Conservation (phyloP, 129 eudicot species). For the Silybum marianum region DNA sequence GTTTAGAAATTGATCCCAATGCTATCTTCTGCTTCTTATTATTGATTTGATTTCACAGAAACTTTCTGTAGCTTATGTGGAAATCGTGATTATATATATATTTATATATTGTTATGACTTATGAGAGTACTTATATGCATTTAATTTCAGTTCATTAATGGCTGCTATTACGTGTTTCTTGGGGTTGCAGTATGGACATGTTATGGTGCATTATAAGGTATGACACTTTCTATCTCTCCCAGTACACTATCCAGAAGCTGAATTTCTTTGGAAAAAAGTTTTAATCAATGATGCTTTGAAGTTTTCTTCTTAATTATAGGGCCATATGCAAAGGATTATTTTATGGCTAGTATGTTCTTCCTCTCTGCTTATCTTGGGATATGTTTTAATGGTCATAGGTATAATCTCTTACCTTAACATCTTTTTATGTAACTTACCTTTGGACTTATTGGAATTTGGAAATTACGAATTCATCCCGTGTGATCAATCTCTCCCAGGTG, state of each 20-base stretch:
- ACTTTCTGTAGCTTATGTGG: neutral
- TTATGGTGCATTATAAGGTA: slow-evolving; percentile 77
- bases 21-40: slow-evolving; percentile 3
- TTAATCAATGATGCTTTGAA: slow-evolving; percentile 10
- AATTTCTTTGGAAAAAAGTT: slow-evolving; percentile 1
- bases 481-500: slow-evolving; percentile 48
- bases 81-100: neutral
- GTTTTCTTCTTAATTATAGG: slow-evolving; percentile 41
- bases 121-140: slow-evolving; percentile 17
- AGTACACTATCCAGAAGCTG: neutral
- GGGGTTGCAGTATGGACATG: slow-evolving; percentile 88
- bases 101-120: neutral
- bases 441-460: neutral
- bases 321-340: slow-evolving; percentile 55
- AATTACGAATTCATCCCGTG: neutral
- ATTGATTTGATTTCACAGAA: neutral
- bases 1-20: neutral
- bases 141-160: slow-evolving; percentile 73
- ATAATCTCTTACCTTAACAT: slow-evolving; percentile 12
- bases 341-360: slow-evolving; percentile 71
- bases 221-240: slow-evolving; percentile 2
- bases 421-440: slow-evolving; percentile 11
- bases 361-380: slow-evolving; percentile 60
- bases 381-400: slow-evolving; percentile 58
- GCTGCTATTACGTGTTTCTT: slow-evolving; percentile 84